A percentile compares a stretch with the other conserved stretches of the same genome.
phyloP scores from a whole-genome alignment of 78 protist species.

The Creolimax fragrantissima region DNA sequence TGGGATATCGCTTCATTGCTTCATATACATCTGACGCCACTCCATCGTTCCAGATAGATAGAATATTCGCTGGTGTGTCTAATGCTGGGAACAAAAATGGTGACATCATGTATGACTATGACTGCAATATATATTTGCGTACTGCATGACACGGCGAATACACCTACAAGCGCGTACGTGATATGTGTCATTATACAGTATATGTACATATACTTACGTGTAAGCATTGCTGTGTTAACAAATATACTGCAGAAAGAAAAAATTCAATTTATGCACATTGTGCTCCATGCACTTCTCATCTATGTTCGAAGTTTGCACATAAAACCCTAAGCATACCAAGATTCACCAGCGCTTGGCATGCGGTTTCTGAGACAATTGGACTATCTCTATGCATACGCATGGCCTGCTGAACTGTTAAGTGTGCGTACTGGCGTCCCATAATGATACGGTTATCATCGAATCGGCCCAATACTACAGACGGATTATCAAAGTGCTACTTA shows the following conservation, averaged over 20 bases:
- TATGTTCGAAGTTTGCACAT: too few relatives aligned
- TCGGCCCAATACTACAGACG: neutral
- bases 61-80: neutral
- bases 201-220: too few relatives aligned
- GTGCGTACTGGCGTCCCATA: neutral
- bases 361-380: neutral
- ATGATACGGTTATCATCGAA: neutral
- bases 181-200: too few relatives aligned
- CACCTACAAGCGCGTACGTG: too few relatives aligned
- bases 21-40: neutral
- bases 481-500: too few relatives aligned
- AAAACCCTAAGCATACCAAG: neutral
- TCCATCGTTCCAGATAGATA: neutral
- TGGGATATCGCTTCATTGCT: neutral
- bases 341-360: neutral
- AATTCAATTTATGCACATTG: too few relatives aligned
- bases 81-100: too few relatives aligned
- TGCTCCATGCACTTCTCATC: neutral
- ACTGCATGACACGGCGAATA: too few relatives aligned
- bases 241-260: too few relatives aligned
- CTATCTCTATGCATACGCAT: neutral
- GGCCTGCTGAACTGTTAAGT: neutral
- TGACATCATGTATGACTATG: too few relatives aligned
- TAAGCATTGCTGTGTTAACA: too few relatives aligned
- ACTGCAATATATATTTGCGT: too few relatives aligned